Conservation (phyloP, 2,329 filamentous ascomycete species). For the Colletotrichum sp. region DNA sequence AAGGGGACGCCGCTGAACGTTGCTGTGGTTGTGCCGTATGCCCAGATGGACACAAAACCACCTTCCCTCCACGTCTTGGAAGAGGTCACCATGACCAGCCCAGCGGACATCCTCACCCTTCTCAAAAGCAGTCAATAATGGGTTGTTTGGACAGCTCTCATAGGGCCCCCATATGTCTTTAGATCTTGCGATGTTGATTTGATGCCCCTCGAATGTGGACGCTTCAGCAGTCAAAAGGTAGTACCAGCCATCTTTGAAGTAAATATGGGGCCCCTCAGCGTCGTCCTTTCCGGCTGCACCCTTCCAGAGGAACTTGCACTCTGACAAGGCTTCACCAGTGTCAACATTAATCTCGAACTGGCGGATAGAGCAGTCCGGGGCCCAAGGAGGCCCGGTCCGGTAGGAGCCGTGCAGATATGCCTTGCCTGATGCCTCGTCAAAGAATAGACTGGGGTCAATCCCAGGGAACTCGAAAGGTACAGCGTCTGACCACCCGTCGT, state of each 20-base stretch:
- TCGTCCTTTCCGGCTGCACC: slow-evolving; percentile 22
- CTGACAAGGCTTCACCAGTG: slow-evolving; percentile 25
- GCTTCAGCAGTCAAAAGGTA: slow-evolving; percentile 46
- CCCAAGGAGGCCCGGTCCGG: neutral
- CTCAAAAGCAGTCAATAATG: neutral
- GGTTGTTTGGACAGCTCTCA: neutral
- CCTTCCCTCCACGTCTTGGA: neutral
- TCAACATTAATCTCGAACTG: slow-evolving; percentile 26
- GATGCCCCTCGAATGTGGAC: slow-evolving; percentile 34
- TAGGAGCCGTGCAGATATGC: neutral
- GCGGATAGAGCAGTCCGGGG: slow-evolving; percentile 3
- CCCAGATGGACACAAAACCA: neutral
- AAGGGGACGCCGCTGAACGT: neutral
- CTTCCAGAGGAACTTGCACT: neutral
- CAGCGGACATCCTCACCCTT: neutral
- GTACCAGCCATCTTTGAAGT: slow-evolving; percentile 29
- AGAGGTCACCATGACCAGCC: neutral
- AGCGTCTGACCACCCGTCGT: neutral
- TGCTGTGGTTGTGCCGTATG: neutral
- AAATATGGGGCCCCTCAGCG: slow-evolving; percentile 36
- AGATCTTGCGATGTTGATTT: slow-evolving; percentile 25
- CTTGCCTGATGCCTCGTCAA: neutral
- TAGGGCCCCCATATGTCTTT: slow-evolving; percentile 24
- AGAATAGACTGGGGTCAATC: neutral
- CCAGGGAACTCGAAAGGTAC: neutral